Evolutionary conservation across 257 asterid species (phyloP).

Genomic region (Cordia subcordata): DNA sequence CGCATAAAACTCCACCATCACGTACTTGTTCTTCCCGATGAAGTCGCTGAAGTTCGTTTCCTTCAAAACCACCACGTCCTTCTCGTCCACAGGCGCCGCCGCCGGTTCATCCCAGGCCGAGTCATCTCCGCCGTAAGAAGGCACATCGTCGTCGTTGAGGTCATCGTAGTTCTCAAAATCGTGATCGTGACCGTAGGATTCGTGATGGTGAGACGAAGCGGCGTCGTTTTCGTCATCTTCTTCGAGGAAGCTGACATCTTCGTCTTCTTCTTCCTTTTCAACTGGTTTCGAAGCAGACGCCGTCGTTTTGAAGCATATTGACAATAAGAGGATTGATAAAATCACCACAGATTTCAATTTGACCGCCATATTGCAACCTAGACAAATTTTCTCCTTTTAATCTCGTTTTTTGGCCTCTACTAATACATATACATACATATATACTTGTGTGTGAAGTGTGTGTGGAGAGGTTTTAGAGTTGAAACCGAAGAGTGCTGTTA

Average conservation of each 20-base stretch:
- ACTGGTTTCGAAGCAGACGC: constrained; percentile 10
- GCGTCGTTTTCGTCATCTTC: constrained; percentile 32
- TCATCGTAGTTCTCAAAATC: constrained; percentile 79
- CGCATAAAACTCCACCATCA: constrained; percentile 93
- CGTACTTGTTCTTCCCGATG: constrained; percentile 60
- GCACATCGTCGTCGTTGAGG: constrained; percentile 32
- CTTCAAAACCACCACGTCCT: constrained; percentile 73
- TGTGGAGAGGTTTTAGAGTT: not conserved
- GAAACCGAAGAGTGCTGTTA: constrained; percentile 6
- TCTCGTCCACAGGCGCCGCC: constrained; percentile 56
- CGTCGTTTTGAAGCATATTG: constrained; percentile 27
- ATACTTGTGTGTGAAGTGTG: not conserved
- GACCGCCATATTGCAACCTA: constrained; percentile 21
- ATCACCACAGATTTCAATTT: constrained; percentile 26
- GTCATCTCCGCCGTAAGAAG: not conserved
- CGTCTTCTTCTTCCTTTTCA: constrained; percentile 44
- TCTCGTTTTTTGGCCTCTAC: not conserved
- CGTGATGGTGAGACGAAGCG: constrained; percentile 19
- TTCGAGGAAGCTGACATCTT: constrained; percentile 75
- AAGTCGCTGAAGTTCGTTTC: constrained; percentile 68
- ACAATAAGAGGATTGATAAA: constrained; percentile 33
- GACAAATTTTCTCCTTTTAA: not conserved
- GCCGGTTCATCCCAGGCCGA: constrained; percentile 31
- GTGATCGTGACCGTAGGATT: constrained; percentile 25
- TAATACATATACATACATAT: not conserved